Conservation (phyloP, 352 stramenopile genomes). For the Blastocystis sp. region DNA sequence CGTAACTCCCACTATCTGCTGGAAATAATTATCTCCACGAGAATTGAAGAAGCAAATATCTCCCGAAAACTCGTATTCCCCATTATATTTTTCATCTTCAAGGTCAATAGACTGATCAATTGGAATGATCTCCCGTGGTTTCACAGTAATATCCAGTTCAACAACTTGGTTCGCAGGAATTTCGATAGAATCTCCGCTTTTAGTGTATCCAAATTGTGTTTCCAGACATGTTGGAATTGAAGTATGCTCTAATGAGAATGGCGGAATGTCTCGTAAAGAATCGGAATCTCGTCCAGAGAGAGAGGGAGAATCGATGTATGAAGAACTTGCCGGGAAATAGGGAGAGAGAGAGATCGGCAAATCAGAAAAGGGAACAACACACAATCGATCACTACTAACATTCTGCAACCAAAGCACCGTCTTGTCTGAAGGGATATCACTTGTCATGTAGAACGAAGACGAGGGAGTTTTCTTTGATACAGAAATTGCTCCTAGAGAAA, state of each 20-base stretch:
- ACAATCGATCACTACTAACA: background rate
- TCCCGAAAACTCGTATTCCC: background rate
- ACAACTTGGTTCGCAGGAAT: background rate
- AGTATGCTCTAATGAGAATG: background rate
- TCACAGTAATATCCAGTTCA: background rate
- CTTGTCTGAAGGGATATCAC: background rate
- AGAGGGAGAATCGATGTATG: background rate
- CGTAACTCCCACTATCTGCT: conserved; percentile 8
- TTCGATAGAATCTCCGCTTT: background rate
- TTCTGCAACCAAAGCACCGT: background rate
- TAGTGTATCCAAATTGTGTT: background rate
- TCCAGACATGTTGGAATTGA: background rate
- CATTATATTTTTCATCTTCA: background rate
- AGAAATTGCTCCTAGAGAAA: background rate
- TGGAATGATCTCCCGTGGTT: background rate
- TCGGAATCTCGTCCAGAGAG: background rate
- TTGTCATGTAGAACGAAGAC: background rate
- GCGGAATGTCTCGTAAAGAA: background rate
- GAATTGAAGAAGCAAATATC: conserved; percentile 55
- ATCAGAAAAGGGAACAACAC: background rate
- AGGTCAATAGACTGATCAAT: background rate
- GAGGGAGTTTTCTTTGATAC: background rate
- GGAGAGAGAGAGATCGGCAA: background rate
- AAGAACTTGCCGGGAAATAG: background rate
- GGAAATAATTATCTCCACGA: conserved; percentile 39